Conservation (phyloP, 345 rosid genomes). For the Citrus cavaleriei region DNA sequence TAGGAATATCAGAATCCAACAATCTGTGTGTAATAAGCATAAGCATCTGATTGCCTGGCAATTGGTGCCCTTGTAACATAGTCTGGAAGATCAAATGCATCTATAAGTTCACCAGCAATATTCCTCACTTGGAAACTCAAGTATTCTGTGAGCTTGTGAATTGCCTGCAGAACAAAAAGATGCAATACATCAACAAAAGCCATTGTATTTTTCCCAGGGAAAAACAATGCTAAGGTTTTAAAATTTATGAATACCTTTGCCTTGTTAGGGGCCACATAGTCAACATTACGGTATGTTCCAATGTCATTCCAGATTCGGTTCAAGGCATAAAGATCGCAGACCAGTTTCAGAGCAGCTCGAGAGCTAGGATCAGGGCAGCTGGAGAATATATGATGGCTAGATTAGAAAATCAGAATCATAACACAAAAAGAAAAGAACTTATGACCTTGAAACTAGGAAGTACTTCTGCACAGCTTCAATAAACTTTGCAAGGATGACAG, state of each 20-base stretch:
- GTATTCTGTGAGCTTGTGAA: slow-evolving; percentile 82
- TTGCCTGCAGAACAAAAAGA: slow-evolving; percentile 49
- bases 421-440: neutral
- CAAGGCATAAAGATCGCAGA: slow-evolving; percentile 94
- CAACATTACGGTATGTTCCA: slow-evolving; percentile 6
- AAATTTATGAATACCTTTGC: slow-evolving; percentile 64
- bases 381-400: neutral
- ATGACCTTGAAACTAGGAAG: slow-evolving; percentile 9
- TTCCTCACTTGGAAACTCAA: slow-evolving; percentile 87
- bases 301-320: slow-evolving; percentile 60
- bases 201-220: neutral
- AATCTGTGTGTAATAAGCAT: slow-evolving; percentile 75
- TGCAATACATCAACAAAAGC: neutral
- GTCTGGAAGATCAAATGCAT: slow-evolving; percentile 82
- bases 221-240: neutral
- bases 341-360: slow-evolving; percentile 76
- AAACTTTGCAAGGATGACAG: slow-evolving; percentile 85
- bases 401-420: slow-evolving; percentile 9
- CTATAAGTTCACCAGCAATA: slow-evolving; percentile 73
- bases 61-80: slow-evolving; percentile 88
- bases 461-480: slow-evolving; percentile 88
- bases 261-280: slow-evolving; percentile 86
- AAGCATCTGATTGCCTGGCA: slow-evolving; percentile 90
- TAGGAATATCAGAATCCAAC: slow-evolving; percentile 57
- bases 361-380: slow-evolving; percentile 80